Base-by-base conservation (phyloP, 1,284 basidiomycete genomes). In the Amylostereum areolatum region DNA sequence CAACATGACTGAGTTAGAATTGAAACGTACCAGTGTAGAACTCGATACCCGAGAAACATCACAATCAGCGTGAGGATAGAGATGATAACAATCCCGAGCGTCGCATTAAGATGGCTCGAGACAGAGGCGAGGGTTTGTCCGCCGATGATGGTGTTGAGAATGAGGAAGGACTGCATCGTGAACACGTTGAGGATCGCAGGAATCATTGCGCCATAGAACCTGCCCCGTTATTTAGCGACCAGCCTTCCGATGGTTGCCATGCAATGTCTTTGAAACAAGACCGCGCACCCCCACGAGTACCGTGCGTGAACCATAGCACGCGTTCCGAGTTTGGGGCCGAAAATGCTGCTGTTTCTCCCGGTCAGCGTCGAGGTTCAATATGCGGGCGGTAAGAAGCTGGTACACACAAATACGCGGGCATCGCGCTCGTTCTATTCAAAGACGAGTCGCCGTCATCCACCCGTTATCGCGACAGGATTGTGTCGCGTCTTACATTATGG, bases 41-140 rank as follows among this genome's bases (percentile, higher is more conserved):
- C 73, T 28, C 68, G 71, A 61, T 85, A 87, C 1, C 87, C 87
- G 53, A 73, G 75, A 58, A 81, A 78, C 1, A 74, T 74, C 32
- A 89, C 78, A 31, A 74, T 69, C 27, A 92, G 70, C 1, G 84
- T 80, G 31, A 90, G 74, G 28, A 87, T 52, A 2, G 79, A 72
- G 29, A 92, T 85, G 49, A 93, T 83, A 12, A 89, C 83, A 52
- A 93, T 92, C 1, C 91, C 91, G 5, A 88, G 49, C 0, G 77
- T 74, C 42, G 73, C 74, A 49, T 72, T 57, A 12, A 81, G 57
- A 48, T 69, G 68, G 18, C 65, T 61, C 39, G 78, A 83, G 7
- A 82, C 78, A 33, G 80, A 76, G 2, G 80, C 77, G 39, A 91
- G 67, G 1, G 82, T 78, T 61, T 90, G 86, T 0, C 86, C 89